phyloP scores from a whole-genome alignment of 2,329 filamentous ascomycete genomes.

The Fusarium ramigenum region DNA sequence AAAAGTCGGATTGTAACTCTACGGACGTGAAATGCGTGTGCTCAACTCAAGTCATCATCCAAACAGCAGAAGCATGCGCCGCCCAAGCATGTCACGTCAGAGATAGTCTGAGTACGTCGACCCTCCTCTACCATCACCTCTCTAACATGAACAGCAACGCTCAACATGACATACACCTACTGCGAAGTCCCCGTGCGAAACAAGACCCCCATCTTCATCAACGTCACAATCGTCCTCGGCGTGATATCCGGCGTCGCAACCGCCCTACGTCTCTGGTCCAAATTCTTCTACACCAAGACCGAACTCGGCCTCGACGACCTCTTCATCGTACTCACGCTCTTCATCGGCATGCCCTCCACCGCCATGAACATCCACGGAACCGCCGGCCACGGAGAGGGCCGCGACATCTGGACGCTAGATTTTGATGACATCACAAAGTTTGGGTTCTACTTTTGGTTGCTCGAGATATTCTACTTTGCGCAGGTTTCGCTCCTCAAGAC shows the following conservation, averaged over 20 bases:
- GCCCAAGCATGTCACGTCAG: background rate
- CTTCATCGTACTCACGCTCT: slow-evolving; percentile 35
- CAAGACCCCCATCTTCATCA: slow-evolving; percentile 21
- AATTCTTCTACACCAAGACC: slow-evolving; percentile 40
- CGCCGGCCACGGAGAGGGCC: slow-evolving; percentile 44
- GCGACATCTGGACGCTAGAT: slow-evolving; percentile 48
- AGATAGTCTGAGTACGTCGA: slow-evolving; percentile 11
- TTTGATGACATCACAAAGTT: slow-evolving; percentile 38
- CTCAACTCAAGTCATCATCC: slow-evolving; percentile 22
- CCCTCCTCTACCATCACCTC: rapidly evolving
- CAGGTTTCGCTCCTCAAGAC: slow-evolving; percentile 52
- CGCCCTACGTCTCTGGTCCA: slow-evolving; percentile 46
- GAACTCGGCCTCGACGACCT: slow-evolving; percentile 47
- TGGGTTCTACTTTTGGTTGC: slow-evolving; percentile 45
- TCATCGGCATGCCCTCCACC: slow-evolving; percentile 34
- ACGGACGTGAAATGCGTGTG: slow-evolving; percentile 40
- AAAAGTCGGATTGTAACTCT: slow-evolving; percentile 19
- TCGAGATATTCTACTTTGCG: slow-evolving; percentile 52
- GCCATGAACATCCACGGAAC: slow-evolving; percentile 39
- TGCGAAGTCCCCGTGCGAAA: slow-evolving; percentile 24
- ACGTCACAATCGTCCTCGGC: slow-evolving; percentile 32
- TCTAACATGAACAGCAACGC: background rate
- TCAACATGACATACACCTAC: slow-evolving; percentile 25
- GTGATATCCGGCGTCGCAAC: slow-evolving; percentile 49
- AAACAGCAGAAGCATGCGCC: slow-evolving; percentile 23